Evolutionary conservation across 2,329 filamentous ascomycete genomes (phyloP), one percentile per base, ranked within the genome.

Genomic region (Alternaria gaisen): DNA sequence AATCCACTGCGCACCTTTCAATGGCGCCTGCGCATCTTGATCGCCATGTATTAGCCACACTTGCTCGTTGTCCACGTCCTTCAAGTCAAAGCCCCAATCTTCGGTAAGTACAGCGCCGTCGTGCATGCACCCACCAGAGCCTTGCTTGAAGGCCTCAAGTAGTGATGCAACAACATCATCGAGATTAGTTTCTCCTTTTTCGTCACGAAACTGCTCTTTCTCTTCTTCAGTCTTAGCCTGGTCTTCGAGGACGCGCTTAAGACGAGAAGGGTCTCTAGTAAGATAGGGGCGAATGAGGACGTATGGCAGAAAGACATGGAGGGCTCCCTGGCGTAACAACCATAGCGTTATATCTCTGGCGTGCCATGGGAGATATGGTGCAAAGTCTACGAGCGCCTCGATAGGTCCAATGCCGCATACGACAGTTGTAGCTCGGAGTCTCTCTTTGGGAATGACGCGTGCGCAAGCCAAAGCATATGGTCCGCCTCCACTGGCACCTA

Each of bases 381-480:
- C 9, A 16, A 22, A 24, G 26, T 68, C 42, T 61, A 57, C 16
- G 11, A 47, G 61, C 12, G 66, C 56, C 6, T 72, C 68, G 10
- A 69, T 54, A 18, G 66, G 61, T 30, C 61, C 67, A 46, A 72
- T 70, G 16, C 68, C 64, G 9, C 64, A 66, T 11, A 72, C 66
- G 7, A 72, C 59, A 6, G 61, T 61, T 5, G 60, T 64, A n/a
- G 56, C 60, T 10, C 58, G 60, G 11, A 74, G 55, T 5, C 70
- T 63, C 22, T 60, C 61, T 34, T 54, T 56, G 16, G 80, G 75
- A 5, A 83, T 65, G 5, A 61, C 60, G 30, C 75, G 69, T 16
- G 81, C 80, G 63, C 82, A 85, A n/a, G 81, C 82, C 4, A 84
- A 68, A 1, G 78, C 77, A 64, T 80, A 84, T 3, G 82, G 82